Evolutionary conservation across 83 land plant genomes (phyloP), one percentile per base, ranked within the genome.

Genomic region (Diphasiastrum complanatum): DNA sequence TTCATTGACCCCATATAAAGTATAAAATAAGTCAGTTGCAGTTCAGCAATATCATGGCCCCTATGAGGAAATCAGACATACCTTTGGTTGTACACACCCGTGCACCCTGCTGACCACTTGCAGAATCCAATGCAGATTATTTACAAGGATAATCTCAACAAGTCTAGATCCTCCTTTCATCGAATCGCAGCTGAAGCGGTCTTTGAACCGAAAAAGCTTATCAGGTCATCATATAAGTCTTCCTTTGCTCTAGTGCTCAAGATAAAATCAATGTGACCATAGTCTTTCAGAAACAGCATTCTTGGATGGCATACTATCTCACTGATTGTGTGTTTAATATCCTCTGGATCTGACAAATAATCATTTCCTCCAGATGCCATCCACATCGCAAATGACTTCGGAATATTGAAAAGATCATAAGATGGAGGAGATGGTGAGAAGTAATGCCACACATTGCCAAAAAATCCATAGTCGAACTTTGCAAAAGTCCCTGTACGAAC

Each of bases 321-420:
- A 43, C 58, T 59, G 18, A 91, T 65, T 14, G 83, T 86, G 60
- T 57, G 86, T 19, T 73, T 31, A 1, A 84, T 56, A 68, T 91
- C 97, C 0, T 56, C 73, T 1, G 74, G 32, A 71, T 84, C 93
- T 12, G 97, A 81, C 52, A 91, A 56, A 0, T 74, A 84, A 73
- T 91, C 97, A 2, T 52, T 66, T 16, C 89, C 97, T 14, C 97
- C 97, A 50, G 79, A 80, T 35, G 80, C 86, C 89, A 91, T 91
- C 89, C 95, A 87, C 64, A 91, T 1, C 0, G 97, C 93, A 35
- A 91, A 63, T 0, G 79, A 78, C 27, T 61, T 61, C 18, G 97
- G 97, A 41, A 87, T 84, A 10, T 32, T 32, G 41, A 67, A 49
- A 6, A 91, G 76, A 63, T 86, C 76, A 66, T 86, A 91, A 30